Base-by-base conservation (phyloP, 306 rosid species). In the Begonia masoniana region DNA sequence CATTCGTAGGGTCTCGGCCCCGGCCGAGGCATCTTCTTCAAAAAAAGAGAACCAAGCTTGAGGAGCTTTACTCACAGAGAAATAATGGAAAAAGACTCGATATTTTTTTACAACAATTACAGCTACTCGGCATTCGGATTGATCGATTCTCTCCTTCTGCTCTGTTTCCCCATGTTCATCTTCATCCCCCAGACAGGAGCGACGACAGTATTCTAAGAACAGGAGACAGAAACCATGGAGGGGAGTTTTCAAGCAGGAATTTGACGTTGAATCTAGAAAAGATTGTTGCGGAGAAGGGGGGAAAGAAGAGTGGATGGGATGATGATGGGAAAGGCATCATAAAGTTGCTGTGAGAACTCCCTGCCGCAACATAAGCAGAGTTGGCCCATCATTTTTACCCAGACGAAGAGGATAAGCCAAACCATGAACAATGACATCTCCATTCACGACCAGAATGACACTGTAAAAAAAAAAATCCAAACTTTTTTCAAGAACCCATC, bases 1-100 rank as follows among this genome's bases (percentile, higher is more conserved):
- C 99, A 92, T 89, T 92, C 99, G 55, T 92, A 92, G 55, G 99
- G 99, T 71, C 99, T 84, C 16, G 96, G 99, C 17, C 99, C 99
- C 15, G 99, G 99, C 76, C 99, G 63, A 55, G 99, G 99, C 99
- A 92, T 92, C 94, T 78, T 76, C 52, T 42, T 60, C 43, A 51
- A 23, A 50, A 51, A 43, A 39, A 0, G 54, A 4, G 9, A 53
- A 69, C 15, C 56, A 49, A 62, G 46, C 36, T 43, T 3, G 17
- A 54, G 11, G 54, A 49, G 45, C 39, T 31, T 21, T 21, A 21
- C 39, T 31, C 39, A 26, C 7, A 31, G 47, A 64, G 43, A 62
- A 68, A 13, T 42, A 51, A 68, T 56, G 60, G 50, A 61, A 72
- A 47, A 63, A 56, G 17, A 76, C 62, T 63, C 61, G 72, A 61